Percentiles rank a stretch among this genome's conserved stretches.
phyloP scores from a whole-genome alignment of 257 asterid species.

The Penstemon barbatus region DNA sequence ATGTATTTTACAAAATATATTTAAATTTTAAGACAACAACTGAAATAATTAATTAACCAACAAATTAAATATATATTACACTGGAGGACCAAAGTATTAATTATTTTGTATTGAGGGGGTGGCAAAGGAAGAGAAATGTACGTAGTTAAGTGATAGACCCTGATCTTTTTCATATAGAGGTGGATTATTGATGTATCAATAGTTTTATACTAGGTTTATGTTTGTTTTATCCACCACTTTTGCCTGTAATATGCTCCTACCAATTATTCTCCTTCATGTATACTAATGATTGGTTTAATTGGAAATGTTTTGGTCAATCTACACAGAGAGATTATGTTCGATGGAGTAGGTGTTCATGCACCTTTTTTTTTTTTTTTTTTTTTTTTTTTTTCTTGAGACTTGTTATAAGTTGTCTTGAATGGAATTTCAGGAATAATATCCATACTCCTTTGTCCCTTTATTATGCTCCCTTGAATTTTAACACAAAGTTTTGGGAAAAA shows the following conservation, averaged over 20 bases:
- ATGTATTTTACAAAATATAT: too few species aligned
- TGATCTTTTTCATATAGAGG: slow-evolving; percentile 29
- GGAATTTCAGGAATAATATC: background rate
- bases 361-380: background rate
- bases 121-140: too few species aligned
- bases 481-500: too few species aligned
- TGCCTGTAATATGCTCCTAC: slow-evolving; percentile 36
- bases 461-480: too few species aligned
- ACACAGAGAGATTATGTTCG: slow-evolving; percentile 15
- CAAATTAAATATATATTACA: slow-evolving; percentile 7
- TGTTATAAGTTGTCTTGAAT: too few species aligned
- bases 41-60: too few species aligned
- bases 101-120: too few species aligned
- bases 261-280: slow-evolving; percentile 37
- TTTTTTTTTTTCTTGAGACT: background rate
- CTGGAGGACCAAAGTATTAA: background rate
- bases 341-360: slow-evolving; percentile 22
- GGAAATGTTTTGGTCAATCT: background rate
- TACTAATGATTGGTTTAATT: slow-evolving; percentile 31
- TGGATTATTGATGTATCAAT: slow-evolving; percentile 27
- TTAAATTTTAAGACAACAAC: too few species aligned
- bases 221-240: slow-evolving; percentile 28
- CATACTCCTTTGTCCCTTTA: too few species aligned
- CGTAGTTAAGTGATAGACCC: slow-evolving; percentile 31
- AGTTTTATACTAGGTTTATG: background rate